Evolutionary conservation across 139 green algal genomes (phyloP), one percentile per base, ranked within the genome.

Genomic region (Chlamydomonas eustigma): DNA sequence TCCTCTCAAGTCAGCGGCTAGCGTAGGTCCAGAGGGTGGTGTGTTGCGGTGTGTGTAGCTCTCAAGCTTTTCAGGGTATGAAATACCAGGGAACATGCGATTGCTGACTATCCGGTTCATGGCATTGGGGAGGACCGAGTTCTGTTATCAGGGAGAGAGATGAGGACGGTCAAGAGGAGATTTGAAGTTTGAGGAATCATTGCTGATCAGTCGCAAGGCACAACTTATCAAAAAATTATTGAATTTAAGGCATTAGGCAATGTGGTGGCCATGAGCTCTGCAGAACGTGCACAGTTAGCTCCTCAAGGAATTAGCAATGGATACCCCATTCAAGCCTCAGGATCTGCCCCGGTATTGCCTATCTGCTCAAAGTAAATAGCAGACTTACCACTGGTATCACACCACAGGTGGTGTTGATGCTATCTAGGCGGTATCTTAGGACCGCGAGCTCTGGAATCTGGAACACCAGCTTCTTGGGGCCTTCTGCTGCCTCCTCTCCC

Each of bases 21-120:
- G 80, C 4, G 80, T 81, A 22, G 63, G 76, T 0, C 74, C 78
- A 4, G 64, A 65, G 3, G 83, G 80, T 18, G 69, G 50, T 25
- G 31, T 68, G 52, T 4, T 73, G 63, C 83, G 75, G 80, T 93
- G 85, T 70, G 75, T 39, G 75, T 88, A 94, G 22, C 52, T 78
- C 73, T 93, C 89, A 1, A 94, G 84, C 83, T 93, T 92, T 52
- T 93, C 90, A 38, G 90, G 90, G 80, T 90, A 90, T 3, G 76
- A 28, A 6, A 90, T 39, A 4, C 85, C 85, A 4, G 78, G 51
- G 65, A 93, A 94, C 5, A 87, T 52, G 32, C 75, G 73, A 78
- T 92, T 91, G 65, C 76, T 35, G 32, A 92, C 84, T 24, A 93
- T 74, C 30, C 84, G 76, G 75, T 85, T 87, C 36, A 80, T 71